phyloP scores from a whole-genome alignment of 306 rosid genomes.

The Dryas octopetala region DNA sequence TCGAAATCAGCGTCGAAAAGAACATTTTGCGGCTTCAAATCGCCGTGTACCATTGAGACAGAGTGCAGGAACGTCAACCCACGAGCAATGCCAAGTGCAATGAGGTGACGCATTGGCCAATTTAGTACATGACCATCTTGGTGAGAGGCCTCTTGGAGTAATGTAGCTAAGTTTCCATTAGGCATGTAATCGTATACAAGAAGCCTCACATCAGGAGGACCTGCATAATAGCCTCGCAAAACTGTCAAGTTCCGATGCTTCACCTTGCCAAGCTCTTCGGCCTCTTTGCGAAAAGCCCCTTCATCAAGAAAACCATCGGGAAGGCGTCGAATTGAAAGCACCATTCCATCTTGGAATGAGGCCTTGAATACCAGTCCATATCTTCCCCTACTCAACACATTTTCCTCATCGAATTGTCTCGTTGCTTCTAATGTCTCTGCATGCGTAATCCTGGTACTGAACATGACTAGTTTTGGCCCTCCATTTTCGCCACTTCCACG shows the following conservation, averaged over 20 bases:
- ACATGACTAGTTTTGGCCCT: conserved; percentile 77
- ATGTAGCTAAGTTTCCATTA: conserved; percentile 72
- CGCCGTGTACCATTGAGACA: conserved; percentile 62
- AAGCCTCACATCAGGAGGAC: conserved; percentile 66
- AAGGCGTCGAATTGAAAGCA: conserved; percentile 73
- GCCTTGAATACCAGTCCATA: conserved; percentile 77
- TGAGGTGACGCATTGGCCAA: conserved; percentile 96
- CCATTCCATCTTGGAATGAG: conserved; percentile 68
- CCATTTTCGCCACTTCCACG: conserved; percentile 75
- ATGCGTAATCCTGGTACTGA: conserved; percentile 64
- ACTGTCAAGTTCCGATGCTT: conserved; percentile 75
- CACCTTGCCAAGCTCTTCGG: conserved; percentile 68
- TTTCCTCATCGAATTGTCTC: conserved; percentile 82
- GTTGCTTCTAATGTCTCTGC: conserved; percentile 86
- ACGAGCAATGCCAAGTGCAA: conserved; percentile 77
- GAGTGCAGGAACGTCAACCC: conserved; percentile 76
- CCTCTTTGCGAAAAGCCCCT: conserved; percentile 60
- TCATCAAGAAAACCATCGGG: conserved; percentile 49
- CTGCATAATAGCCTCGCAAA: conserved; percentile 77
- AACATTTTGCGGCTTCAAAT: conserved; percentile 75
- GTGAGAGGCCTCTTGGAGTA: conserved; percentile 83
- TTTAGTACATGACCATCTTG: conserved; percentile 88
- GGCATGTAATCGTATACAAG: conserved; percentile 89
- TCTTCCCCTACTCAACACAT: conserved; percentile 73
- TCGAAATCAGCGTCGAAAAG: conserved; percentile 88